phyloP scores from a whole-genome alignment of 148 eudicot species.

The Camellia japonica region DNA sequence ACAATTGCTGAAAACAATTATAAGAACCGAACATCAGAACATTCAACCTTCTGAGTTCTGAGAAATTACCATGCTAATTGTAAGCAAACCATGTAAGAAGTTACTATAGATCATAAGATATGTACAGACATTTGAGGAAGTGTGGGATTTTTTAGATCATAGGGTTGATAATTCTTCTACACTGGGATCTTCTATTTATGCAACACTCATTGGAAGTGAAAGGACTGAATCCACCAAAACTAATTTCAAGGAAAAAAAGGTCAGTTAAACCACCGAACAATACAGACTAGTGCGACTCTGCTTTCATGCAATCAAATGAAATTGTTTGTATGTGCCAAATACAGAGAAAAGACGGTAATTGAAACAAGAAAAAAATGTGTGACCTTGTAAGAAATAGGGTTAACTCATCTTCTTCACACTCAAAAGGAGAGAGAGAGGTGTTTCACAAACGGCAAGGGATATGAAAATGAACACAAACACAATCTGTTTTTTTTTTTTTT shows the following conservation, averaged over 20 bases:
- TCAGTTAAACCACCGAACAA: background rate
- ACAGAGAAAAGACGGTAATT: background rate
- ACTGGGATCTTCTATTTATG: background rate
- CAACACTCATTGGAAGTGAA: background rate
- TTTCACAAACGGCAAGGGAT: too few species aligned
- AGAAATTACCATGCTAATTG: background rate
- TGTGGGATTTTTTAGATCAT: background rate
- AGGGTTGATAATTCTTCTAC: background rate
- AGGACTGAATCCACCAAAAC: background rate
- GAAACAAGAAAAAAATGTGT: background rate
- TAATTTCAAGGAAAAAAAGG: background rate
- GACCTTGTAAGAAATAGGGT: background rate
- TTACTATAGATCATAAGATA: background rate
- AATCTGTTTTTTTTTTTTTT: too few species aligned
- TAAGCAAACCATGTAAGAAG: background rate
- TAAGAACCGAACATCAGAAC: constrained; percentile 1
- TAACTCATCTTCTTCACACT: background rate
- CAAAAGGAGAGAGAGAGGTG: too few species aligned
- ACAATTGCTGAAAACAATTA: background rate
- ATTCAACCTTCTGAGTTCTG: background rate
- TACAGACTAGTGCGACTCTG: background rate
- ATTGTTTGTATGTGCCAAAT: background rate
- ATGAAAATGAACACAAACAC: too few species aligned
- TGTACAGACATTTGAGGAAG: background rate
- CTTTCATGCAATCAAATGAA: background rate